phyloP scores from a whole-genome alignment of 306 rosid species.

The Arachis stenosperma region DNA sequence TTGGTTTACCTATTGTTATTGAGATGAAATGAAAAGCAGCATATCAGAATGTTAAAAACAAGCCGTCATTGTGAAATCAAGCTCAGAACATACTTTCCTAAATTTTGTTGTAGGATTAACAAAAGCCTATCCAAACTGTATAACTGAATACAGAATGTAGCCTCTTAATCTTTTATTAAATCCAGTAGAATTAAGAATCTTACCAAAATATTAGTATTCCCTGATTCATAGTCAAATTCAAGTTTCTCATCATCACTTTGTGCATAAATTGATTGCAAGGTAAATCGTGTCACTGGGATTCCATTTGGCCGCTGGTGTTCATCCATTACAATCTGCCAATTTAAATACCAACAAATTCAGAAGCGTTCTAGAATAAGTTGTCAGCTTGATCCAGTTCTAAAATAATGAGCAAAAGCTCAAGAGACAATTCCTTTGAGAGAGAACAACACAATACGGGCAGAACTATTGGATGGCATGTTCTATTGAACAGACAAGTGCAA shows the following conservation, averaged over 20 bases:
- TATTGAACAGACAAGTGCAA: constrained; percentile 12
- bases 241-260: constrained; percentile 93
- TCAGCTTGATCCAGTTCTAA: constrained; percentile 23
- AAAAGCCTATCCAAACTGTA: constrained; percentile 18
- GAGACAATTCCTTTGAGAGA: constrained; percentile 7
- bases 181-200: constrained; percentile 40
- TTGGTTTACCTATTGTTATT: constrained; percentile 60
- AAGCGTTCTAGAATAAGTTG: constrained; percentile 29
- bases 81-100: constrained; percentile 10
- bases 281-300: constrained; percentile 86
- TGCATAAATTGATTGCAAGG: constrained; percentile 89
- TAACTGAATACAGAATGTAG: neutral
- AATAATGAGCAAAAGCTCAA: constrained; percentile 21
- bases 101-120: constrained; percentile 24
- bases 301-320: constrained; percentile 94
- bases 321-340: constrained; percentile 93
- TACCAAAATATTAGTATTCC: constrained; percentile 91
- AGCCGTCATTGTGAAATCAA: constrained; percentile 27
- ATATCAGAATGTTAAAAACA: constrained; percentile 28
- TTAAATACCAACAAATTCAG: constrained; percentile 19
- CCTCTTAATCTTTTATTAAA: neutral
- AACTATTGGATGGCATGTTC: constrained; percentile 11
- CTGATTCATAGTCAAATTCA: constrained; percentile 97
- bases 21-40: constrained; percentile 10
- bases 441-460: neutral